These are phyloP conservation scores for Leptodermis oblonga DNA, from an alignment of 257 asterid genomes.

Conservation along the genomic window DNA sequence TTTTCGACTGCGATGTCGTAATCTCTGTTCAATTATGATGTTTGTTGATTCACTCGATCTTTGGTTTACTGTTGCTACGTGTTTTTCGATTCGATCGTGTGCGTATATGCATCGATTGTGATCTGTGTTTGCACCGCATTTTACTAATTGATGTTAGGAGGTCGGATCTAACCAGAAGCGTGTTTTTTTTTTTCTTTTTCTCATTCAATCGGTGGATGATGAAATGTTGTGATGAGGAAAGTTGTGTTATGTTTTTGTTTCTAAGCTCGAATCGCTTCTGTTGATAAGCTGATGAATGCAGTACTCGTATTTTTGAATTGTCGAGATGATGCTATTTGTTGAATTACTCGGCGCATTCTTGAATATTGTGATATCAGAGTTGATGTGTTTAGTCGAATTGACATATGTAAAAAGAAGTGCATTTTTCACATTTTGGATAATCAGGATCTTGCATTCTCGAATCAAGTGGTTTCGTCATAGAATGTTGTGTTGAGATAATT, in stretches of 20 bases:
- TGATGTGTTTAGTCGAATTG: background rate
- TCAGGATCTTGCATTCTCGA: background rate
- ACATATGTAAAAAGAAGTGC: background rate
- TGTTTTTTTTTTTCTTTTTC: too few relatives aligned
- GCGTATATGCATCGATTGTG: background rate
- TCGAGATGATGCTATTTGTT: background rate
- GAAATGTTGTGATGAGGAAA: background rate
- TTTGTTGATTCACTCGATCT: background rate
- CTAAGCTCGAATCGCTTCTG: background rate
- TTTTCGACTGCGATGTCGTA: background rate
- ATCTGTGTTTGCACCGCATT: slow-evolving; percentile 11
- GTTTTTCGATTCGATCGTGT: background rate
- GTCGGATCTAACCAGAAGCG: background rate
- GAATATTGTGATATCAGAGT: background rate
- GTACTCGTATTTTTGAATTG: background rate
- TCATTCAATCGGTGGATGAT: background rate
- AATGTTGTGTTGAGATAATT: background rate
- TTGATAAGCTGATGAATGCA: background rate
- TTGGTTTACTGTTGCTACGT: background rate
- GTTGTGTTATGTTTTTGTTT: background rate
- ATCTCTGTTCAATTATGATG: background rate
- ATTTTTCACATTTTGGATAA: background rate
- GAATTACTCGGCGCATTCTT: background rate
- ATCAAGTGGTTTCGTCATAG: background rate
- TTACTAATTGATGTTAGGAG: background rate